Conservation (phyloP, 2,329 filamentous ascomycete genomes). For the Rhexocercosporidium sp. region DNA sequence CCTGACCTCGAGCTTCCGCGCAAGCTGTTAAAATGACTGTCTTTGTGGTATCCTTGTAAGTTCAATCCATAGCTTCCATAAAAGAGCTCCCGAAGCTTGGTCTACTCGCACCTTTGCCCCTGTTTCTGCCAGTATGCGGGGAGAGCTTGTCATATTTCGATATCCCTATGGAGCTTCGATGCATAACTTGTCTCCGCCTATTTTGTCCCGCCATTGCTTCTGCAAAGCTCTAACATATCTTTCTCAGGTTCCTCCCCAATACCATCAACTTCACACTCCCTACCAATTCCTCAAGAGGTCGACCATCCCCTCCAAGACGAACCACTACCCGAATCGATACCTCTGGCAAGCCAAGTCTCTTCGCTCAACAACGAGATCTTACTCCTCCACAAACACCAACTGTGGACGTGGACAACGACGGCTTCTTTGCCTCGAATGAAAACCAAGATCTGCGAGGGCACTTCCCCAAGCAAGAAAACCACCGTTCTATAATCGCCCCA, state of each 20-base stretch:
- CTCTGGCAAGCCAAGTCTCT: constrained; percentile 52
- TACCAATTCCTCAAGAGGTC: constrained; percentile 48
- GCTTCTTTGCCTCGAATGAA: constrained; percentile 63
- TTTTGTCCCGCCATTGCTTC: neutral
- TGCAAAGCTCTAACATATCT: constrained; percentile 22
- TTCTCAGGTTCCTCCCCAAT: constrained; percentile 81
- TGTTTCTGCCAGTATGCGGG: neutral
- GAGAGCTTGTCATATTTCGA: constrained; percentile 8
- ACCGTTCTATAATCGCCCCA: constrained; percentile 62
- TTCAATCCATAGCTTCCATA: constrained; percentile 25
- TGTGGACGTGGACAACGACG: constrained; percentile 47
- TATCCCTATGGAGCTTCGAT: neutral
- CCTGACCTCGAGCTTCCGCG: constrained; percentile 24
- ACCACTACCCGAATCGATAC: constrained; percentile 58
- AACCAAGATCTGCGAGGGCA: constrained; percentile 56
- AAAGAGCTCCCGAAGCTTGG: neutral
- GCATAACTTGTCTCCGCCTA: constrained; percentile 1
- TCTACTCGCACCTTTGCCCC: neutral
- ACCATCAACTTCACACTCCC: constrained; percentile 85
- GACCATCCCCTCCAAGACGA: constrained; percentile 40
- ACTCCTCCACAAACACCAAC: constrained; percentile 43
- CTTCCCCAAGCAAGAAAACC: constrained; percentile 54
- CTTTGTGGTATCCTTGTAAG: constrained; percentile 64
- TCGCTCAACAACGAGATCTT: constrained; percentile 36
- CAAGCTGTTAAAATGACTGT: constrained; percentile 55